Evolutionary conservation across 345 rosid genomes (phyloP).

Genomic region (Aethionema arabicum): DNA sequence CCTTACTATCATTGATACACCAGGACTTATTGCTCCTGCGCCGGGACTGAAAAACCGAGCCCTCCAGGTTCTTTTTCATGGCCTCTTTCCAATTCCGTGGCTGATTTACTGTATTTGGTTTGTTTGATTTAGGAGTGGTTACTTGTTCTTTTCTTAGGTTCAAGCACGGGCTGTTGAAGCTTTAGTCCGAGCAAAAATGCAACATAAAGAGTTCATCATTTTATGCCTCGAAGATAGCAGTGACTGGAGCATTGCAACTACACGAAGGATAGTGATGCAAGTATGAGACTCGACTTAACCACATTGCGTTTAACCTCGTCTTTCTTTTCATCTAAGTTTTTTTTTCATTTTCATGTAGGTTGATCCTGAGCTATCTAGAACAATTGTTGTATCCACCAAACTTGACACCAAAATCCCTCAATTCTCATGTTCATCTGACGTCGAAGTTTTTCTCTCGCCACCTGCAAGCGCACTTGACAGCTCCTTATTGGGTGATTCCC

Average conservation of each 20-base stretch:
- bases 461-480: conserved; percentile 86
- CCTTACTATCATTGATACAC: conserved; percentile 90
- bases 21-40: conserved; percentile 91
- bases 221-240: conserved; percentile 94
- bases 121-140: conserved; percentile 16
- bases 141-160: conserved; percentile 41
- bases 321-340: conserved; percentile 13
- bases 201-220: conserved; percentile 88
- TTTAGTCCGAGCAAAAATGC: conserved; percentile 88
- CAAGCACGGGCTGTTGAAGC: conserved; percentile 96
- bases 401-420: conserved; percentile 94
- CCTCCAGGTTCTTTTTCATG: conserved; percentile 52
- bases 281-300: conserved; percentile 42
- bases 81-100: background rate
- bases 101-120: background rate
- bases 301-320: conserved; percentile 5
- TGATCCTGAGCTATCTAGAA: conserved; percentile 94
- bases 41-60: conserved; percentile 76
- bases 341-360: conserved; percentile 49
- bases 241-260: conserved; percentile 95
- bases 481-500: conserved; percentile 78
- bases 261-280: conserved; percentile 91
- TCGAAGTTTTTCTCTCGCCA: conserved; percentile 90
- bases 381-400: conserved; percentile 85
- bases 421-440: conserved; percentile 83